These are phyloP conservation scores for Boletus reticulatus DNA, from an alignment of 768 basidiomycete genomes.

Conservation along the genomic window DNA sequence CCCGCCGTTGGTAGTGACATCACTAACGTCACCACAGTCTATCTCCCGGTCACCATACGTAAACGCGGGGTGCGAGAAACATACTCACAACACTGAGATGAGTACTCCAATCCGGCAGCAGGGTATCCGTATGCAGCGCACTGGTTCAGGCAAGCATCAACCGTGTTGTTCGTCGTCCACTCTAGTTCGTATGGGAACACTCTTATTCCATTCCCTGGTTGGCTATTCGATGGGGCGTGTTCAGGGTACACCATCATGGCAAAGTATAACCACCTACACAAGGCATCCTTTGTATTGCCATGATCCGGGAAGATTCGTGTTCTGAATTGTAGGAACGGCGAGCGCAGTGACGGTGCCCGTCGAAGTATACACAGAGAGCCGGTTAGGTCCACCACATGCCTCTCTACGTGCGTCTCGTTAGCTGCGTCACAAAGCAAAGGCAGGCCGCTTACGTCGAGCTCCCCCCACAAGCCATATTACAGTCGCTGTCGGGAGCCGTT, in stretches of 20 bases:
- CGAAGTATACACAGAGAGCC: constrained; percentile 67
- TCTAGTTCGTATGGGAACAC: constrained; percentile 63
- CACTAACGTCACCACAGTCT: constrained; percentile 71
- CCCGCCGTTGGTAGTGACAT: constrained; percentile 42
- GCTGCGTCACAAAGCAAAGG: not conserved
- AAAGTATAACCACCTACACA: constrained; percentile 38
- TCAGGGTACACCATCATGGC: not conserved
- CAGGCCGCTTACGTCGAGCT: constrained; percentile 49
- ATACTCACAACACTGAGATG: constrained; percentile 63
- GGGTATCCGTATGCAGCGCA: constrained; percentile 73
- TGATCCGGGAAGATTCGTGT: constrained; percentile 55
- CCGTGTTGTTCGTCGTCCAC: constrained; percentile 60
- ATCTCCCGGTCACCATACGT: not conserved
- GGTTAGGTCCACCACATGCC: constrained; percentile 71
- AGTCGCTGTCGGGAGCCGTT: constrained; percentile 45
- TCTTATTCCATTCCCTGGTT: constrained; percentile 39
- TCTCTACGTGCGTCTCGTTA: constrained; percentile 36
- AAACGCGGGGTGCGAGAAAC: not conserved
- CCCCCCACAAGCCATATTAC: constrained; percentile 75
- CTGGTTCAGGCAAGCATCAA: constrained; percentile 60
- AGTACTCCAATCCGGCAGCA: constrained; percentile 68
- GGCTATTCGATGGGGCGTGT: constrained; percentile 36
- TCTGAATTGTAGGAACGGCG: constrained; percentile 58
- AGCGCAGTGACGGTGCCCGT: constrained; percentile 48
- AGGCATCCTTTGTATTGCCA: constrained; percentile 71